A percentile compares a stretch with the other conserved stretches of the same genome.
These are phyloP conservation scores for Penicillium maclennaniae DNA, from an alignment of 495 filamentous ascomycete species.

Conservation along the genomic window DNA sequence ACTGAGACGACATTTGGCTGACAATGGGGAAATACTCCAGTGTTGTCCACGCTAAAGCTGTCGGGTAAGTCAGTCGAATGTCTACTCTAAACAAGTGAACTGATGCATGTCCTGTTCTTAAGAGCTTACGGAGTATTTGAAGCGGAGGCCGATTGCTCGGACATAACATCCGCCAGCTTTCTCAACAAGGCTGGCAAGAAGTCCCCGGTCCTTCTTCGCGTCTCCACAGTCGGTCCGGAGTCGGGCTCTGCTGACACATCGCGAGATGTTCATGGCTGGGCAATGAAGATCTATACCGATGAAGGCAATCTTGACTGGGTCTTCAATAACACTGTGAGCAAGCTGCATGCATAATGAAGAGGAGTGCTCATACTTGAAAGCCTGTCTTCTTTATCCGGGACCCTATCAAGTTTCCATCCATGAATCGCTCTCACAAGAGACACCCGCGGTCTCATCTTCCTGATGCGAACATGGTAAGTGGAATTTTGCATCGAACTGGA, in stretches of 20 bases:
- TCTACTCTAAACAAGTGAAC: background rate
- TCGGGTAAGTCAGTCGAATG: slow-evolving; percentile 21
- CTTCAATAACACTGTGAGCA: slow-evolving; percentile 29
- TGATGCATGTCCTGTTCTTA: background rate
- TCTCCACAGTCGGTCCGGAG: slow-evolving; percentile 64
- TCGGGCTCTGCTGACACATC: slow-evolving; percentile 62
- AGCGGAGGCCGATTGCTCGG: slow-evolving; percentile 52
- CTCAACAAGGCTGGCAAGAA: slow-evolving; percentile 56
- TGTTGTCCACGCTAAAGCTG: slow-evolving; percentile 61
- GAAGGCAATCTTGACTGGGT: slow-evolving; percentile 70
- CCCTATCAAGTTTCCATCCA: slow-evolving; percentile 52
- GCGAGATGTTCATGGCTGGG: slow-evolving; percentile 64
- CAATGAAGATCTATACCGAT: slow-evolving; percentile 72
- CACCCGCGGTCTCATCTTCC: slow-evolving; percentile 43
- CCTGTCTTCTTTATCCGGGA: slow-evolving; percentile 54
- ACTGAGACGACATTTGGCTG: background rate
- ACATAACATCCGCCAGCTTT: slow-evolving; percentile 39
- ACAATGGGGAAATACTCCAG: background rate
- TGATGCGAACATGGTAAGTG: slow-evolving; percentile 48
- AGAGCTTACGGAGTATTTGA: slow-evolving; percentile 63
- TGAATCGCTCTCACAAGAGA: slow-evolving; percentile 51
- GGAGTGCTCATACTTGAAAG: slow-evolving; percentile 1
- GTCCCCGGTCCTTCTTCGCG: slow-evolving; percentile 54
- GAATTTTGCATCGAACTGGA: background rate
- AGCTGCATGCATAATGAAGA: background rate